Evolutionary conservation across 1,284 basidiomycete species (phyloP).

Genomic region (Paramarasmius palmivorus): DNA sequence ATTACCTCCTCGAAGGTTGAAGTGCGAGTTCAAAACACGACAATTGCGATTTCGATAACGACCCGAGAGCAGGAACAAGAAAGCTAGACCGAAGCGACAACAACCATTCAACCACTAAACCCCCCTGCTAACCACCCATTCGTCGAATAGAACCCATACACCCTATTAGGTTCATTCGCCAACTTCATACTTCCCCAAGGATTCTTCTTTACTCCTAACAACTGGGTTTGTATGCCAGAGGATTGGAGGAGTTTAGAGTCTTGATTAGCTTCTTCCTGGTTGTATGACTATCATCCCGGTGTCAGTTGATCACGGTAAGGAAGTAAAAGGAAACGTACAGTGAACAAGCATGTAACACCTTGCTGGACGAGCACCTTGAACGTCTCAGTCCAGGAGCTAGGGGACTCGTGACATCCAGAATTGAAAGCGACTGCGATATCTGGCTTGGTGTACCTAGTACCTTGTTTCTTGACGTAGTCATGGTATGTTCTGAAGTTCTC

Average conservation of each 20-base stretch:
- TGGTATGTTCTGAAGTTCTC: slow-evolving; percentile 31
- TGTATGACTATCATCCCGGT: slow-evolving; percentile 31
- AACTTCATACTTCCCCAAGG: slow-evolving; percentile 29
- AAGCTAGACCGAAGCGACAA: neutral
- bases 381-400: slow-evolving; percentile 22
- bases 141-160: slow-evolving; percentile 30
- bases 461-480: slow-evolving; percentile 19
- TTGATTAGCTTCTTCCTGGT: slow-evolving; percentile 25
- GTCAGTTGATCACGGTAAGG: neutral
- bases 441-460: slow-evolving; percentile 21
- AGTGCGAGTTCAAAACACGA: too few relatives aligned
- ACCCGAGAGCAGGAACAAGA: neutral
- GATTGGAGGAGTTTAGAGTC: slow-evolving; percentile 23
- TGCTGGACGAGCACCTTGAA: slow-evolving; percentile 24
- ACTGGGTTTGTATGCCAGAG: slow-evolving; percentile 21
- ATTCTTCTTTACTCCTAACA: slow-evolving; percentile 27
- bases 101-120: slow-evolving; percentile 19
- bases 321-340: slow-evolving; percentile 17
- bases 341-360: slow-evolving; percentile 28
- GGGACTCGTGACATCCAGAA: slow-evolving; percentile 24
- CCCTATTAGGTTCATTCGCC: slow-evolving; percentile 24
- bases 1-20: too few relatives aligned
- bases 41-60: neutral
- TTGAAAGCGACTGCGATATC: slow-evolving; percentile 34
- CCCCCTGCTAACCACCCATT: slow-evolving; percentile 37